Base-by-base conservation (phyloP, 139 green algal genomes). In the Coccomyxa sp. region DNA sequence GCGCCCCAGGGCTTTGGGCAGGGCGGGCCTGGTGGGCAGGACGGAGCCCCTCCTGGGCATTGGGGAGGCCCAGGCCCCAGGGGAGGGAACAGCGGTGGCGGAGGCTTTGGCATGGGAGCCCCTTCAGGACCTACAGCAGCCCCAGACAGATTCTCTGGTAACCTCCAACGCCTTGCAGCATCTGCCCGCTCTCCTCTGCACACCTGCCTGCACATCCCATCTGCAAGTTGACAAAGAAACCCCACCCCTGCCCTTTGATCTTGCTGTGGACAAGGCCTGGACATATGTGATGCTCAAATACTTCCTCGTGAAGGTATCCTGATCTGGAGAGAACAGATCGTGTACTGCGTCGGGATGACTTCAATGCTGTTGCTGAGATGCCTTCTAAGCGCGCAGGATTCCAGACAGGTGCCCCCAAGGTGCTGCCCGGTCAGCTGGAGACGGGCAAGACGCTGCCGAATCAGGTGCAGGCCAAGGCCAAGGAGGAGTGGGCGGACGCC, bases 401-500 rank as follows among this genome's bases (percentile, higher is more conserved):
- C 35, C 9, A 39, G 77, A 44, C 72, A 58, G 73, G 76, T 55
- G 68, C 58, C 0, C 35, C n/a, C 39, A 27, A 38, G 10, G 50
- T 38, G 31, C 44, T 39, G 38, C 68, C 33, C 29, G 34, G 39
- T 29, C 14, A 4, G 0, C 55, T 22, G n/a, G 54, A 40, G 41
- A n/a, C 22, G 12, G n/a, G 75, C 34, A 8, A 41, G 39, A 7
- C 80, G 75, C 68, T 64, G 71, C 64, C 7, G 24, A 29, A 29
- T 10, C 24, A 36, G 24, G 64, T 34, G 64, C 64, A 71, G 64
- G 64, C 64, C 1, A 22, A 18, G 29, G 64, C 64, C 72, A 78
- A 72, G 78, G 40, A 24, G 27, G 36, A 40, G 24, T 86, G 81
- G 39, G 40, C 68, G 22, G 82, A 86, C 77, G 82, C 82, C 58